A percentile compares a stretch with the other conserved stretches of the same genome.
Evolutionary conservation across 2,329 filamentous ascomycete genomes (phyloP).

Genomic region (Sporothrix schenckii): DNA sequence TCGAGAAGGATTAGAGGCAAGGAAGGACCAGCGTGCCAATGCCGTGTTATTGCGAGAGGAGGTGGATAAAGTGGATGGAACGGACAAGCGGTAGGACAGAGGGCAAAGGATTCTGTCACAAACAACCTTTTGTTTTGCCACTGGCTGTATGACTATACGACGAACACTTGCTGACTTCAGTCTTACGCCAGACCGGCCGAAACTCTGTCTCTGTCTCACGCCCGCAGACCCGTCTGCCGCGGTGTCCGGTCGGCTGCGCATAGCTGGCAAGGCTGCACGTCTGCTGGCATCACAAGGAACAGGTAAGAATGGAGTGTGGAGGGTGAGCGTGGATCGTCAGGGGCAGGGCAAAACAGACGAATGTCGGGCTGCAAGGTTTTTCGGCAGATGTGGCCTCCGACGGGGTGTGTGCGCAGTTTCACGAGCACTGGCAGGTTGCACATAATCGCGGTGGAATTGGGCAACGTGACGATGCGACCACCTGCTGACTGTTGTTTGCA

Average conservation of each 20-base stretch:
- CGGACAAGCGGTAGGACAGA: conserved; percentile 5
- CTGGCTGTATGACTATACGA: neutral
- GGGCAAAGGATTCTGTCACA: neutral
- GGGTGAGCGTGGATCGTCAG: neutral
- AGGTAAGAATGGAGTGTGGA: neutral
- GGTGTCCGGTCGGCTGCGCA: conserved; percentile 24
- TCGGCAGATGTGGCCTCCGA: neutral
- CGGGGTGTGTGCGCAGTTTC: neutral
- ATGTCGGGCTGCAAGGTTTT: neutral
- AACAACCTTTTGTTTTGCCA: neutral
- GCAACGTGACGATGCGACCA: neutral
- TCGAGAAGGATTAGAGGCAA: neutral
- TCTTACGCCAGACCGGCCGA: conserved; percentile 5
- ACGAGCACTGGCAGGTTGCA: neutral
- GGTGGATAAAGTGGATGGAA: conserved; percentile 1
- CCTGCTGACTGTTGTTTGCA: neutral
- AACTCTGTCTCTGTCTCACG: conserved; percentile 16
- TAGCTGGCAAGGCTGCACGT: conserved; percentile 21
- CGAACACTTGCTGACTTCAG: neutral
- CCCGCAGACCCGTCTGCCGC: conserved; percentile 17
- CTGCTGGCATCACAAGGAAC: conserved; percentile 14
- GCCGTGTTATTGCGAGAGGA: neutral
- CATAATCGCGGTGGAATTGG: neutral
- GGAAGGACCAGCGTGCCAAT: neutral
- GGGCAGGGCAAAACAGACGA: neutral